Conservation (phyloP, 352 stramenopile species). For the Phytophthora sp. region DNA sequence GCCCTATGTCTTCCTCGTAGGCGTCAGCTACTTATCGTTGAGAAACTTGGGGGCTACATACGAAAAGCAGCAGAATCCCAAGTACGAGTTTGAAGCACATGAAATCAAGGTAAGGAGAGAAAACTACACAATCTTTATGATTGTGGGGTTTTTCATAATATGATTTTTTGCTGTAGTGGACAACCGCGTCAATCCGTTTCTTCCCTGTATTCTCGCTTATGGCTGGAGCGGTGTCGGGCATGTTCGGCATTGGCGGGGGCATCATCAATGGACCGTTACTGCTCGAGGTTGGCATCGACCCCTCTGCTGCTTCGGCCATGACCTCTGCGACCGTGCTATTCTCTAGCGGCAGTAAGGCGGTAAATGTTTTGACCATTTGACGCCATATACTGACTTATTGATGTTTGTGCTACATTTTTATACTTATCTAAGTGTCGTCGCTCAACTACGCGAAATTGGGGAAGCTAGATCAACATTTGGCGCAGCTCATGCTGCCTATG, state of each 20-base stretch:
- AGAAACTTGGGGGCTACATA: slow-evolving; percentile 56
- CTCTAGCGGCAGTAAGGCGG: slow-evolving; percentile 62
- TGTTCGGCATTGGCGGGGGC: slow-evolving; percentile 96
- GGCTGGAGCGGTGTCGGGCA: slow-evolving; percentile 91
- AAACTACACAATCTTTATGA: too few relatives aligned
- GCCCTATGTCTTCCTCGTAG: slow-evolving; percentile 72
- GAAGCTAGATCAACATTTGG: slow-evolving; percentile 52
- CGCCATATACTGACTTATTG: background rate
- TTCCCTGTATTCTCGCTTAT: slow-evolving; percentile 92
- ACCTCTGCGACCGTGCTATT: slow-evolving; percentile 83
- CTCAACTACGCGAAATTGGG: slow-evolving; percentile 69
- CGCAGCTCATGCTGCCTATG: slow-evolving; percentile 59
- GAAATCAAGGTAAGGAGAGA: slow-evolving; percentile 55
- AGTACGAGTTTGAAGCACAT: slow-evolving; percentile 51
- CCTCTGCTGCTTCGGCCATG: slow-evolving; percentile 86
- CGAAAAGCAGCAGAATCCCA: slow-evolving; percentile 50
- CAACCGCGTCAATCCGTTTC: slow-evolving; percentile 61
- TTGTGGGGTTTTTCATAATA: too few relatives aligned
- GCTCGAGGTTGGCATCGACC: slow-evolving; percentile 92
- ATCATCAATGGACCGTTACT: slow-evolving; percentile 96
- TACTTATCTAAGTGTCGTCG: slow-evolving; percentile 52
- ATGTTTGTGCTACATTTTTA: background rate
- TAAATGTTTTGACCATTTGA: background rate
- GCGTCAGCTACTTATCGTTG: slow-evolving; percentile 70
- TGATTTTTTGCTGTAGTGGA: too few relatives aligned